Evolutionary conservation across 805 yeast species (phyloP), one percentile per base, ranked within the genome.

Genomic region (Monosporozyma siamensis): DNA sequence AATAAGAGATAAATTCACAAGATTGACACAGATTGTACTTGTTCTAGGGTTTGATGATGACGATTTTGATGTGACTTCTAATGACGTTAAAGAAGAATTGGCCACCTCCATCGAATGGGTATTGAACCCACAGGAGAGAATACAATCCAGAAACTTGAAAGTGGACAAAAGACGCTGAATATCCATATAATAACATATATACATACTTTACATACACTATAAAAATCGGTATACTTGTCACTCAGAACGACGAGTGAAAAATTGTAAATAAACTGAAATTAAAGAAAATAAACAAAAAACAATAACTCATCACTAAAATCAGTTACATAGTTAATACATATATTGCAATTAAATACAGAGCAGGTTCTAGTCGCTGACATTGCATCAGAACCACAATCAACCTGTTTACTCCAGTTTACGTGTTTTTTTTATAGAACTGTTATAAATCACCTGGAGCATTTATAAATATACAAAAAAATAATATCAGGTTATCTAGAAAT

Each of bases 1-100:
- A 27, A 65, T 88, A 51, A 70, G 96, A 46, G 92, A 86, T 46
- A 75, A 76, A 51, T 90, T 90, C 56, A 71, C 82, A 6, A 70
- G 87, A 45, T 78, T 87, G 5, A 87, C 95, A 0, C 97, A 90
- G 59, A 71, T 92, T 34, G 82, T 87, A 17, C 74, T 86, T 68
- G 68, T 87, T 36, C 68, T 88, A 32, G 92, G 95, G 4, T 72
- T 87, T 64, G 96, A 87, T 51, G 89, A 83, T 45, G 80, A 73
- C 41, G 77, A 74, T 44, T 58, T 62, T 38, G 58, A 58, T 32
- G 45, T 53, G 2, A 53, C 48, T n/a, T 54, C 56, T 6, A 56
- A 54, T 9, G 66, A 60, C 34, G 42, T 63, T 23, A 61, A 59
- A 34, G 72, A 71, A 15, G 74, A 70, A 39, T 67, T 72, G 36